Base-by-base conservation (phyloP, 2,329 filamentous ascomycete genomes). In the Lomentospora prolificans region DNA sequence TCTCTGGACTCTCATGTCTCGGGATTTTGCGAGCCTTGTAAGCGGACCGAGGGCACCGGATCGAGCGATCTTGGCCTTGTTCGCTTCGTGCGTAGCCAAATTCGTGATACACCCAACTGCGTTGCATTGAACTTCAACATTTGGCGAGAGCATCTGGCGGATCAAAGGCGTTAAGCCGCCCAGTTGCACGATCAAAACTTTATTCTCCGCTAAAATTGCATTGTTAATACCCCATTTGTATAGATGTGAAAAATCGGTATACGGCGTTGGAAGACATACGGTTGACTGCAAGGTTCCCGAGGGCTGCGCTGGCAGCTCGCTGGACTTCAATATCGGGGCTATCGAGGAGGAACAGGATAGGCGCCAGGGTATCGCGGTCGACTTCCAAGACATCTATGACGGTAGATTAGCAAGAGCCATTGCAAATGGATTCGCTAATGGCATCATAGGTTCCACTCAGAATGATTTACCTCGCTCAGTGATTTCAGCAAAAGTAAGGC, bases 71-170 rank as follows among this genome's bases (percentile, higher is more conserved):
- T 95, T 96, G 57, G 94, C 91, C 75, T 99, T 99, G 75, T 99
- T 99, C 64, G 97, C 94, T 73, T 99, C 94, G 66, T 99, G 94
- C 2, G 94, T 99, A 55, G 94, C 94, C 57, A 99, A 75, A 68
- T 99, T 99, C 50, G 94, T 99, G 70, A 99, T 99, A 75, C 94
- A 99, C 53, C 94, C 94, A 59, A 99, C 94, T 46, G 94, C 94
- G 70, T 99, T 99, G 77, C 94, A 99, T 72, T 99, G 94, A 25
- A 99, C 94, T 70, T 99, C 94, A 63, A 99, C 94, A 65, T 99
- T 99, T 50, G 87, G 82, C 57, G 92, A 97, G 74, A 95, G 90
- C 94, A 99, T 99, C 73, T 99, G 94, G 61, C 89, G 87, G 72
- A 97, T 99, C 58, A 99, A 80, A 55, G 94, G 92, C 55, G 85